phyloP scores from a whole-genome alignment of 1,139 yeast genomes.

The Petasospora fabianii region DNA sequence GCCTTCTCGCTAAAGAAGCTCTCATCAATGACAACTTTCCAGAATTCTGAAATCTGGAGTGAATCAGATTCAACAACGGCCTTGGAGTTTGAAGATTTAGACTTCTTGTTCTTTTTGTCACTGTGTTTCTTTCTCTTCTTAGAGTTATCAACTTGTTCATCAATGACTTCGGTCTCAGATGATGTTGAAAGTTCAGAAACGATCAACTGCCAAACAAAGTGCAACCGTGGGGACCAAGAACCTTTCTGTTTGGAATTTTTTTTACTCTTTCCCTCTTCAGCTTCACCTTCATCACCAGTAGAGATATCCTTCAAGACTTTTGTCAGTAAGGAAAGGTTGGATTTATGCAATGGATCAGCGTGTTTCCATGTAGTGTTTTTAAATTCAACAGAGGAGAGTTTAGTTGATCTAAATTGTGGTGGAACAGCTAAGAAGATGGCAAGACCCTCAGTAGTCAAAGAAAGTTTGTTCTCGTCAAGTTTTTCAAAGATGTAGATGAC shows the following conservation, averaged over 20 bases:
- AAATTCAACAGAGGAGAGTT: slow-evolving; percentile 14
- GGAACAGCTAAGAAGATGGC: slow-evolving; percentile 53
- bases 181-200: slow-evolving; percentile 36
- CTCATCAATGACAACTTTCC: slow-evolving; percentile 79
- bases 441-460: slow-evolving; percentile 75
- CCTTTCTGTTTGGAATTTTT: slow-evolving; percentile 47
- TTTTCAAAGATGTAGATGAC: slow-evolving; percentile 15
- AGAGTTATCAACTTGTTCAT: slow-evolving; percentile 27
- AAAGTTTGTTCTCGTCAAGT: slow-evolving; percentile 52
- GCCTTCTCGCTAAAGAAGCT: slow-evolving; percentile 71
- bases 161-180: slow-evolving; percentile 28
- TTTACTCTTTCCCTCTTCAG: slow-evolving; percentile 33
- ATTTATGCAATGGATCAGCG: slow-evolving; percentile 67
- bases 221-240: slow-evolving; percentile 74
- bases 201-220: slow-evolving; percentile 79
- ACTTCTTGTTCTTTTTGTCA: slow-evolving; percentile 31
- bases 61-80: slow-evolving; percentile 9
- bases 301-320: slow-evolving; percentile 60
- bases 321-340: slow-evolving; percentile 57
- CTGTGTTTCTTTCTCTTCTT: slow-evolving; percentile 33
- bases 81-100: slow-evolving; percentile 24
- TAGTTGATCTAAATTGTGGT: slow-evolving; percentile 10
- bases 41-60: slow-evolving; percentile 60
- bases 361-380: slow-evolving; percentile 55
- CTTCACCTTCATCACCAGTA: slow-evolving; percentile 37